A percentile compares a stretch with the other conserved stretches of the same genome.
These are phyloP conservation scores for Lumnitzera littorea DNA, from an alignment of 345 rosid species.

Conservation along the genomic window DNA sequence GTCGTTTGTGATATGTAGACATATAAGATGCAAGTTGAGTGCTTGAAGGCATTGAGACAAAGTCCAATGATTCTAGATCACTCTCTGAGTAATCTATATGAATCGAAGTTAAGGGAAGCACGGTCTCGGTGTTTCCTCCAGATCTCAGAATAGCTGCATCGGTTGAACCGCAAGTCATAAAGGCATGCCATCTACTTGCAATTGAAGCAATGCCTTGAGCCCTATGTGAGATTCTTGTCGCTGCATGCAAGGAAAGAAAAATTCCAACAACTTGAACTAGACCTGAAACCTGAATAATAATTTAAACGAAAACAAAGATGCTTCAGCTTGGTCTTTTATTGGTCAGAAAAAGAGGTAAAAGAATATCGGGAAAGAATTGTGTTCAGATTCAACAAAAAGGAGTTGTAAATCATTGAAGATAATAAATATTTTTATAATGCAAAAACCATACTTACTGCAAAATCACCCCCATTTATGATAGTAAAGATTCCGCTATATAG, in stretches of 20 bases:
- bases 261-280: slow-evolving; percentile 83
- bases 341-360: too few species aligned
- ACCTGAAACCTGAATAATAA: slow-evolving; percentile 49
- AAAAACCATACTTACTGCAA: slow-evolving; percentile 52
- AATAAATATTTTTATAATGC: background rate
- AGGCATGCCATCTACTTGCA: slow-evolving; percentile 87
- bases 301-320: background rate
- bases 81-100: slow-evolving; percentile 51
- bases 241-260: slow-evolving; percentile 75
- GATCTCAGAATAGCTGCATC: slow-evolving; percentile 48
- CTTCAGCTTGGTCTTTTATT: background rate
- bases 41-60: slow-evolving; percentile 47
- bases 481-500: slow-evolving; percentile 59
- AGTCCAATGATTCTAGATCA: slow-evolving; percentile 77
- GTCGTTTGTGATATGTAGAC: slow-evolving; percentile 71
- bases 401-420: background rate
- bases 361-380: too few species aligned
- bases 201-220: slow-evolving; percentile 66
- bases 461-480: slow-evolving; percentile 70
- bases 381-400: background rate
- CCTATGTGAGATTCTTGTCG: slow-evolving; percentile 83
- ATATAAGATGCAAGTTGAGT: slow-evolving; percentile 51
- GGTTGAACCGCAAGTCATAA: slow-evolving; percentile 44
- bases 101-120: slow-evolving; percentile 23
- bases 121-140: slow-evolving; percentile 38